Base-by-base conservation (phyloP, 2,329 filamentous ascomycete species). In the Fusarium sp. region DNA sequence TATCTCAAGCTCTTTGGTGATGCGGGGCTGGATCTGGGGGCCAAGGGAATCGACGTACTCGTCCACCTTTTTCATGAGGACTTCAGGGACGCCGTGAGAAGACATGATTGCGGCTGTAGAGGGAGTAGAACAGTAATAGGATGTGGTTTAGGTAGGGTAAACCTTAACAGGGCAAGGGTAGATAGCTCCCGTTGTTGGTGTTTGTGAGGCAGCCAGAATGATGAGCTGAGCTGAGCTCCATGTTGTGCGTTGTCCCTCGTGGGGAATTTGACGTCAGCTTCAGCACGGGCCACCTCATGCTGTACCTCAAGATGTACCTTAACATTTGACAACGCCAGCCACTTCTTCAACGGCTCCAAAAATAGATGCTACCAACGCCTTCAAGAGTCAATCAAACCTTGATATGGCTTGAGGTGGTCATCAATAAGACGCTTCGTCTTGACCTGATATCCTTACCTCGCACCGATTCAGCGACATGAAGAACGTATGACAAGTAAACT, bases 21-120 rank as follows among this genome's bases (percentile, higher is more conserved):
- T 85, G 82, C 83, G 84, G 77, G 85, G 84, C 70, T 86, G 84
- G 64, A 86, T 86, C 73, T 86, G 83, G 7, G 85, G 85, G 2
- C 83, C 83, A 5, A 86, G 83, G 1, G 84, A 86, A 80, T 86
- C 85, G 77, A 86, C 84, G 59, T 86, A 86, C 18, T 85, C 81
- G 80, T 86, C 85, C 3, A 86, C 82, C 68, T 86, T 84, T 56
- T 82, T 81, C 80, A 85, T 83, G 67, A 86, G 67, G 34, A 85
- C 83, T 56, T 86, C 84, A 54, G 84, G 83, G 23, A 86, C 73
- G n/a, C 80, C 80, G 71, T 78, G 80, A 7, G 81, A 82, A 72
- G 83, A 82, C 83, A 84, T 84, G 35, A 10, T 18, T 66, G 64
- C 48, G 25, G 48, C 20, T 54, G 27, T 20, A 54, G 48, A 18